Conservation (phyloP, 148 eudicot species). For the Heliamphora exappendiculata region DNA sequence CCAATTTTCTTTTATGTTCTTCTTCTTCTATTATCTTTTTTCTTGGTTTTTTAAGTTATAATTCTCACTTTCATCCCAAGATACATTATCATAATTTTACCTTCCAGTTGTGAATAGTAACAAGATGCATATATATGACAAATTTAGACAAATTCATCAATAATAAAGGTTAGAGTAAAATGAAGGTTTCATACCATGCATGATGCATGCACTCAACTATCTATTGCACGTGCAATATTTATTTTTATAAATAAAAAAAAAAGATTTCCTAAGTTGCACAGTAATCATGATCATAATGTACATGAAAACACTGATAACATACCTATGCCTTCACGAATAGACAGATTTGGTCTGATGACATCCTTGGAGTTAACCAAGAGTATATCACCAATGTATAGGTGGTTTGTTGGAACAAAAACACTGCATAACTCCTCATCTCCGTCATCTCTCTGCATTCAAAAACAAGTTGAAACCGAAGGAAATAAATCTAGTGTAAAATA, state of each 20-base stretch:
- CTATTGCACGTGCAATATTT: background rate
- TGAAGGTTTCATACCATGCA: background rate
- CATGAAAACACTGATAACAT: conserved; percentile 11
- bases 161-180: background rate
- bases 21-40: background rate
- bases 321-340: conserved; percentile 95
- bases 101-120: too few relatives aligned
- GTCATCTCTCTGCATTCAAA: conserved; percentile 53
- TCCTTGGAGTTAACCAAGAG: conserved; percentile 74
- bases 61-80: background rate
- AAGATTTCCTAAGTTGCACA: background rate
- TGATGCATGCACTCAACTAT: background rate
- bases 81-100: background rate
- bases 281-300: background rate
- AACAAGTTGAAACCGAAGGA: conserved; percentile 5
- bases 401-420: conserved; percentile 89
- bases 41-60: background rate
- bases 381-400: conserved; percentile 84
- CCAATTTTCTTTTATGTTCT: background rate
- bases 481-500: background rate
- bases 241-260: background rate
- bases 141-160: background rate
- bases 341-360: conserved; percentile 79
- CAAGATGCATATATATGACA: background rate
- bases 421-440: conserved; percentile 90